These are phyloP conservation scores for Alternaria sp. DNA, from an alignment of 2,329 filamentous ascomycete genomes.

Conservation along the genomic window DNA sequence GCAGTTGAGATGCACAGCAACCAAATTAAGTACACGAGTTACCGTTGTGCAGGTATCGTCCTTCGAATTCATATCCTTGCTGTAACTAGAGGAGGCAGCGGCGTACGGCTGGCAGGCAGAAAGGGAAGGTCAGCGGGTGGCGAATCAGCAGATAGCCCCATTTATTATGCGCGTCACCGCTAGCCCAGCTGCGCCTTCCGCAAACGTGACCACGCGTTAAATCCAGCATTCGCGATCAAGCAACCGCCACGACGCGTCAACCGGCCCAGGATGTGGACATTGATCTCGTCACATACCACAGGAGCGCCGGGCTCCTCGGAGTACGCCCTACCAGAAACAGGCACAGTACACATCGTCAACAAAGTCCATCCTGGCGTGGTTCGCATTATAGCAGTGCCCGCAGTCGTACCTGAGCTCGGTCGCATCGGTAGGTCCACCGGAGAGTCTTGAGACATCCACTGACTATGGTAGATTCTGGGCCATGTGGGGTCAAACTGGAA, in stretches of 20 bases:
- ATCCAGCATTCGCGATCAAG: background rate
- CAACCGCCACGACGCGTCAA: slow-evolving; percentile 26
- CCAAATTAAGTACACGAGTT: background rate
- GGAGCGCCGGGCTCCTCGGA: background rate
- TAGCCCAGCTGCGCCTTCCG: background rate
- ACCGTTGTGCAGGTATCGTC: background rate
- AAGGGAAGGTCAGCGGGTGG: background rate
- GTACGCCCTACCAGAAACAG: slow-evolving; percentile 7
- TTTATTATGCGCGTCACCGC: slow-evolving; percentile 20
- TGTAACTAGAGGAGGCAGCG: background rate
- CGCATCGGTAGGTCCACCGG: slow-evolving; percentile 21
- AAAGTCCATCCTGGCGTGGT: slow-evolving; percentile 3
- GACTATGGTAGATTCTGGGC: slow-evolving; percentile 16
- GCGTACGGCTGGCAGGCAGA: background rate
- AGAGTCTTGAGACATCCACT: background rate
- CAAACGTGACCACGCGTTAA: slow-evolving; percentile 28
- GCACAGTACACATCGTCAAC: slow-evolving; percentile 9
- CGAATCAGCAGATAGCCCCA: slow-evolving; percentile 4
- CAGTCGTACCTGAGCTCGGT: slow-evolving; percentile 19
- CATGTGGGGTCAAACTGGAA: slow-evolving; percentile 34
- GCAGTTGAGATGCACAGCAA: background rate
- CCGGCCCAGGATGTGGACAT: slow-evolving; percentile 24
- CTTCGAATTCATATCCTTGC: background rate
- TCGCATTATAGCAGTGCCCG: background rate
- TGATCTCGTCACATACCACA: background rate